Conservation (phyloP, 2,329 filamentous ascomycete genomes). For the Beauveria sp. region DNA sequence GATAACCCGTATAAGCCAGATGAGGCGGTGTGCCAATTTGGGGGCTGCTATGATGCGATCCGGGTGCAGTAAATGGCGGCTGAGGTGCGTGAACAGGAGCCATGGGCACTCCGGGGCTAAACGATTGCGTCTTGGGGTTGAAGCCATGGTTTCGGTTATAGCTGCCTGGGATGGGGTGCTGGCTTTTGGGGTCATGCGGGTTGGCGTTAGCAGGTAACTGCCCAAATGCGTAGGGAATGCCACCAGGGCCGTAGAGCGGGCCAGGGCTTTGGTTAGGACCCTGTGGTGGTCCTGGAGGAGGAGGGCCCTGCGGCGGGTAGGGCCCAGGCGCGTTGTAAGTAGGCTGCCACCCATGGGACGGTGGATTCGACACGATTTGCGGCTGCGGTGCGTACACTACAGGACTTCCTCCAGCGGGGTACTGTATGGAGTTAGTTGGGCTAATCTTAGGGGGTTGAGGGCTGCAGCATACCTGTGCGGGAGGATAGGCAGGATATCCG, state of each 20-base stretch:
- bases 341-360: slow-evolving; percentile 31
- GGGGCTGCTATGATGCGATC: slow-evolving; percentile 45
- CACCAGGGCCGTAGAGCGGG: slow-evolving; percentile 18
- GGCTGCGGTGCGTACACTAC: slow-evolving; percentile 30
- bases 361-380: slow-evolving; percentile 22
- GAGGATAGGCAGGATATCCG: slow-evolving; percentile 33
- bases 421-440: slow-evolving; percentile 17
- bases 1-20: slow-evolving; percentile 41
- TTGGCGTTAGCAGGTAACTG: slow-evolving; percentile 66
- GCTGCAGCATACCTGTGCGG: slow-evolving; percentile 35
- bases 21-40: slow-evolving; percentile 43
- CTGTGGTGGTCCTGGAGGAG: slow-evolving; percentile 19
- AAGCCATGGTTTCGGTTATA: slow-evolving; percentile 74
- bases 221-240: slow-evolving; percentile 64
- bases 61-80: slow-evolving; percentile 40
- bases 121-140: slow-evolving; percentile 90
- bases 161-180: slow-evolving; percentile 79
- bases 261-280: slow-evolving; percentile 16
- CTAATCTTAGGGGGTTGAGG: too few relatives aligned
- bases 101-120: slow-evolving; percentile 60
- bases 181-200: slow-evolving; percentile 63
- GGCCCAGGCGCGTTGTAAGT: slow-evolving; percentile 23
- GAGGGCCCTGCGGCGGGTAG: slow-evolving; percentile 21
- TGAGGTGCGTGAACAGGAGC: slow-evolving; percentile 40
- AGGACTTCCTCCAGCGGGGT: slow-evolving; percentile 26